phyloP scores from a whole-genome alignment of 352 stramenopile genomes.

The Phytopythium delawarense region DNA sequence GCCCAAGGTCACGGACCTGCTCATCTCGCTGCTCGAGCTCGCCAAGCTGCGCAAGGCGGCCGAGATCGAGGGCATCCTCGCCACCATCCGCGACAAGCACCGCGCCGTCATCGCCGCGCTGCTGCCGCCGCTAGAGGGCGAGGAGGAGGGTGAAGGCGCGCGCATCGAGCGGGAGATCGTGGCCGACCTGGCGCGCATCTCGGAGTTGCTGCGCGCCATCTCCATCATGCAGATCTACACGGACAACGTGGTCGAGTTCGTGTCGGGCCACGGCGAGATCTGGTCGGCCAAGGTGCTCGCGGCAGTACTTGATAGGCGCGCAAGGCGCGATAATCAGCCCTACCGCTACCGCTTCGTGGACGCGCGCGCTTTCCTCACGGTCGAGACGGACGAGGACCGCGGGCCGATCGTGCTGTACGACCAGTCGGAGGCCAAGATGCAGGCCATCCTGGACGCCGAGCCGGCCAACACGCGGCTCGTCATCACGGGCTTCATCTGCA shows the following conservation, averaged over 20 bases:
- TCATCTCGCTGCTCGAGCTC: constrained; percentile 88
- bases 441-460: constrained; percentile 38
- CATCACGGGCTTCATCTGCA: constrained; percentile 97
- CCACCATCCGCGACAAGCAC: constrained; percentile 79
- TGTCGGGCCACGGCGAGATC: constrained; percentile 95
- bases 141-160: constrained; percentile 28
- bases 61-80: constrained; percentile 68
- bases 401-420: constrained; percentile 78
- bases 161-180: constrained; percentile 60
- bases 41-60: constrained; percentile 79
- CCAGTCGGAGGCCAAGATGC: constrained; percentile 59
- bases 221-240: constrained; percentile 88
- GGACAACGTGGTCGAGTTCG: constrained; percentile 87
- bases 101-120: constrained; percentile 58
- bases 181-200: constrained; percentile 61
- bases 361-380: constrained; percentile 85
- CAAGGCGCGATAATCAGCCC: constrained; percentile 38
- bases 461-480: constrained; percentile 79
- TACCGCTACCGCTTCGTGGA: constrained; percentile 90
- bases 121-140: constrained; percentile 41
- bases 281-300: constrained; percentile 93
- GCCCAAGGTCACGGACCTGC: constrained; percentile 94
- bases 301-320: constrained; percentile 54
- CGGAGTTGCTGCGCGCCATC: constrained; percentile 81
- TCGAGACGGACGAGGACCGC: constrained; percentile 77